These are phyloP conservation scores for Cladochytrium replicatum DNA, from an alignment of 192 early-diverging fungal species.

Conservation along the genomic window DNA sequence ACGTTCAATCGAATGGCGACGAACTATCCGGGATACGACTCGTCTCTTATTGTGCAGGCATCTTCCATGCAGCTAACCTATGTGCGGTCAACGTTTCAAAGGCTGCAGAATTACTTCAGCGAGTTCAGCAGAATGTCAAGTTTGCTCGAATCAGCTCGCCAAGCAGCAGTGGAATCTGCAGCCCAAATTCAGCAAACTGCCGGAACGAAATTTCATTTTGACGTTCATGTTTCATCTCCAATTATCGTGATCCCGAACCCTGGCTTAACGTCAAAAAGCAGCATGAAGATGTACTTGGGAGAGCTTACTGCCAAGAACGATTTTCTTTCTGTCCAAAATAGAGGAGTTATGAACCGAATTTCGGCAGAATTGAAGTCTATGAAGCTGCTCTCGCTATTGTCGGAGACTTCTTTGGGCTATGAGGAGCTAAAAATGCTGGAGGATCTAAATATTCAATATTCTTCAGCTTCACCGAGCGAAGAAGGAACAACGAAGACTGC, in stretches of 20 bases:
- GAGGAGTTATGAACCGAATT: slow-evolving; percentile 28
- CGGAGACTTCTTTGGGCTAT: not conserved
- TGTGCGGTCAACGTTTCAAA: slow-evolving; percentile 49
- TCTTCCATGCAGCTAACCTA: slow-evolving; percentile 75
- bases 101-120: slow-evolving; percentile 66
- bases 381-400: slow-evolving; percentile 27
- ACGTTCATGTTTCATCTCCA: slow-evolving; percentile 74
- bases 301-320: slow-evolving; percentile 73
- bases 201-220: slow-evolving; percentile 75
- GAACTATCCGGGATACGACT: slow-evolving; percentile 79
- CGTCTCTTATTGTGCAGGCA: slow-evolving; percentile 60
- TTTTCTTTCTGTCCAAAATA: slow-evolving; percentile 45
- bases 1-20: slow-evolving; percentile 51
- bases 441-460: slow-evolving; percentile 71
- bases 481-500: too few relatives aligned
- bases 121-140: slow-evolving; percentile 83
- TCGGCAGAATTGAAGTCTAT: slow-evolving; percentile 21
- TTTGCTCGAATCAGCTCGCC: slow-evolving; percentile 77
- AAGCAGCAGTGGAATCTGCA: slow-evolving; percentile 69
- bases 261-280: slow-evolving; percentile 39
- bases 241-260: slow-evolving; percentile 71
- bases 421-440: slow-evolving; percentile 66
- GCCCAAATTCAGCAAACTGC: slow-evolving; percentile 66
- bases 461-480: too few relatives aligned
- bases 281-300: slow-evolving; percentile 73